Conservation (phyloP, 441 rosid genomes). For the Daphne laureola region DNA sequence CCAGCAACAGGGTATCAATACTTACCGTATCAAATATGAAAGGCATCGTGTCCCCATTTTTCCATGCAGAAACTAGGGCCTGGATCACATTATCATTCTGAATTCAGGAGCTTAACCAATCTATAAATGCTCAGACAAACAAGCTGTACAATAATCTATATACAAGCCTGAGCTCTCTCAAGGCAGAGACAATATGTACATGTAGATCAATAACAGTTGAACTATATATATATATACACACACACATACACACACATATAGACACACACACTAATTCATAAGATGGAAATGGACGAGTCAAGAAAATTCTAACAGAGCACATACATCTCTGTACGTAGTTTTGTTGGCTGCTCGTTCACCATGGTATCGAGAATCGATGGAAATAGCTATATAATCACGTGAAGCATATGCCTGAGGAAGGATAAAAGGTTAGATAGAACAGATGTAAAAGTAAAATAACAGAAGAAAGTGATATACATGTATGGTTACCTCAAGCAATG, state of each 20-base stretch:
- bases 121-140: background rate
- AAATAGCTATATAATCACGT: conserved; percentile 73
- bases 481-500: conserved; percentile 69
- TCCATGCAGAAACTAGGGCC: conserved; percentile 89
- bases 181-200: background rate
- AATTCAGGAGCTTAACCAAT: conserved; percentile 6
- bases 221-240: no score
- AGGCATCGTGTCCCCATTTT: conserved; percentile 81
- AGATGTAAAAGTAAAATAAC: background rate
- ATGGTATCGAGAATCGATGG: conserved; percentile 82
- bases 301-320: conserved; percentile 6
- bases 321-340: conserved; percentile 66
- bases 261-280: no score
- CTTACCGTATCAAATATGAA: conserved; percentile 86
- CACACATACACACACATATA: no score
- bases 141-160: background rate
- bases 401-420: conserved; percentile 81
- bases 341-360: conserved; percentile 69
- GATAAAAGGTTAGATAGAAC: background rate
- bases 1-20: no score
- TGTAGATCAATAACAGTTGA: no score
- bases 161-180: conserved; percentile 1
- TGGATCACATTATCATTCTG: conserved; percentile 24
- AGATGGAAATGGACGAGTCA: no score
- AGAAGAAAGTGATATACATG: background rate